Base-by-base conservation (phyloP, 805 yeast species). In the Candida sphagnicola region DNA sequence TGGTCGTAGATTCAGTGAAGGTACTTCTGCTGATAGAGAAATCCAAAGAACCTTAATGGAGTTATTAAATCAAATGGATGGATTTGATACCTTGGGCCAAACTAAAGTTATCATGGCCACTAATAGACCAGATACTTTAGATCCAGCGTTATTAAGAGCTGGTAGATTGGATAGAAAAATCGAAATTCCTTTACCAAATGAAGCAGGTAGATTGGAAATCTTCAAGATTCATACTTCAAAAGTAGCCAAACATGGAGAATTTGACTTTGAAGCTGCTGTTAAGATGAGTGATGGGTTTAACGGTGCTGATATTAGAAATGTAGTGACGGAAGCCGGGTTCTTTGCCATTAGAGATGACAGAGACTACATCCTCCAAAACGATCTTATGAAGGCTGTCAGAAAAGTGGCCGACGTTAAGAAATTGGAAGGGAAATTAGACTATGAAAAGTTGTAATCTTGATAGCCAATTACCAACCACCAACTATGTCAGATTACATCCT, bases 211-310 rank as follows among this genome's bases (percentile, higher is more conserved):
- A 55, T 70, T 89, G 44, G 96, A 91, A 61, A 82, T 91, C 50
- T 88, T 89, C 71, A 93, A 91, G 67, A 93, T 91, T 57, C 98
- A 91, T 63, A 80, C 95, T 1, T 62, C 87, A 14, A 78, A 82
- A 42, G 93, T 91, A 31, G 75, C 84, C 43, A 91, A 91, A 59
- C 84, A 81, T 47, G 99, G 99, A 47, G 98, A 93, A 50, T 85
- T 93, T 62, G 99, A 93, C 69, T 89, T 87, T 54, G 98, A 93
- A 67, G 95, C 96, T 12, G 85, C 88, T 25, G 98, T 91, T 28
- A 93, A 93, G 70, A 93, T 93, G 98, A 85, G 95, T 62, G 99
- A 91, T 66, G 98, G 98, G 2, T 93, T 93, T 68, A 91, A 91
- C 65, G 99, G 99, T 70, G 98, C 98, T 4, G 99, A 91, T 74